A percentile compares a stretch with the other conserved stretches of the same genome.
Evolutionary conservation across 257 asterid genomes (phyloP).

Genomic region (Solanum bulbocastanum): DNA sequence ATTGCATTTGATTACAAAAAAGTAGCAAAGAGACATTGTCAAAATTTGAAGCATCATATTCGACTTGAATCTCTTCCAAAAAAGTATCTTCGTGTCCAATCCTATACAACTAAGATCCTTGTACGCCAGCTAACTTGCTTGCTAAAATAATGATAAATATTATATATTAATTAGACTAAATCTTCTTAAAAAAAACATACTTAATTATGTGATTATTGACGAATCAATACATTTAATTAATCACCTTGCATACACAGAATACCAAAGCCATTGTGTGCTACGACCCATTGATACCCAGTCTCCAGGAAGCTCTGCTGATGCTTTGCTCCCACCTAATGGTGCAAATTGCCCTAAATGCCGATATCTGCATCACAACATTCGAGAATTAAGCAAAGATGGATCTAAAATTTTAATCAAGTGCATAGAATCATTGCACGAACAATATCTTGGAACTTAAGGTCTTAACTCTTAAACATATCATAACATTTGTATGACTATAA

Average conservation of each 20-base stretch:
- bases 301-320: conserved; percentile 98
- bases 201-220: neutral
- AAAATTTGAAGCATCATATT: conserved; percentile 25
- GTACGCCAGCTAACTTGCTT: conserved; percentile 99
- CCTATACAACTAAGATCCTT: conserved; percentile 58
- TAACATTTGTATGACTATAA: neutral
- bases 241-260: conserved; percentile 91
- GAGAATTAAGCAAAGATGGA: neutral
- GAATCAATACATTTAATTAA: neutral
- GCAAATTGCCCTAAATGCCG: conserved; percentile 91
- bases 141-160: conserved; percentile 26
- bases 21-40: neutral
- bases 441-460: neutral
- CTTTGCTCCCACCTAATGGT: conserved; percentile 93
- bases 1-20: neutral
- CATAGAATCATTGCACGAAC: neutral
- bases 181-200: neutral
- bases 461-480: too few species aligned
- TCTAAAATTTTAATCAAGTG: neutral
- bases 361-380: conserved; percentile 29
- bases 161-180: neutral
- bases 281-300: conserved; percentile 95
- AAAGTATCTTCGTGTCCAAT: conserved; percentile 74
- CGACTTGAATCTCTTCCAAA: conserved; percentile 96
- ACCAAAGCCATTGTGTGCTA: conserved; percentile 98